Percentiles rank a stretch among this genome's conserved stretches.
phyloP scores from a whole-genome alignment of 768 basidiomycete genomes.

The Termitomyces sp. region DNA sequence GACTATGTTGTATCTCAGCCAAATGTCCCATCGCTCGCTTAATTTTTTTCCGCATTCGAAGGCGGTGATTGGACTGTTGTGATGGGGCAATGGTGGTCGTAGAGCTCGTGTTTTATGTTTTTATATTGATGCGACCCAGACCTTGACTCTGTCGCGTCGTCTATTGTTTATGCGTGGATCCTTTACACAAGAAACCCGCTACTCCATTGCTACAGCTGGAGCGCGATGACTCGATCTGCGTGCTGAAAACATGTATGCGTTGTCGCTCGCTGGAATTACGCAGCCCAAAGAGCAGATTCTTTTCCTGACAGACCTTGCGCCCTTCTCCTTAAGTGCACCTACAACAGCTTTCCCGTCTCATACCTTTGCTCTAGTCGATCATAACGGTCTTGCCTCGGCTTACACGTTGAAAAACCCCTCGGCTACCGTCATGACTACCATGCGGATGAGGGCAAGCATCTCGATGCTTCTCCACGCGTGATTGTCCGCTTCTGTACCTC shows the following conservation, averaged over 20 bases:
- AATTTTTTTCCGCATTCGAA: conserved; percentile 32
- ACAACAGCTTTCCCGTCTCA: conserved; percentile 40
- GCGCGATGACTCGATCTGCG: conserved; percentile 69
- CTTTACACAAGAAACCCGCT: conserved; percentile 46
- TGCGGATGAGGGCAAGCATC: conserved; percentile 72
- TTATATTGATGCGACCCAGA: conserved; percentile 40
- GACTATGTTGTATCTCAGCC: conserved; percentile 1
- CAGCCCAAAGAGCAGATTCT: conserved; percentile 52
- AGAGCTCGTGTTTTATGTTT: neutral
- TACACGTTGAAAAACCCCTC: conserved; percentile 35
- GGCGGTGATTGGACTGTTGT: conserved; percentile 69
- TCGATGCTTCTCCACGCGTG: conserved; percentile 59
- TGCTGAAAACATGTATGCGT: conserved; percentile 80
- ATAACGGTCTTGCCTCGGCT: conserved; percentile 59
- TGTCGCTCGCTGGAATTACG: conserved; percentile 52
- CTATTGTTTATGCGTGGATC: conserved; percentile 81
- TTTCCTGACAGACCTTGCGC: conserved; percentile 60
- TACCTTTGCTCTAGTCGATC: conserved; percentile 83
- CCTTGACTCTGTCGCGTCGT: conserved; percentile 83
- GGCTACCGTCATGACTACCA: conserved; percentile 81
- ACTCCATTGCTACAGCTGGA: conserved; percentile 72
- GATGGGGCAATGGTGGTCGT: conserved; percentile 10
- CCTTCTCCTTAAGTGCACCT: conserved; percentile 13
- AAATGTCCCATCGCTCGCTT: conserved; percentile 17
- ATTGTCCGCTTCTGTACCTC: conserved; percentile 77